phyloP scores from a whole-genome alignment of 306 rosid genomes.

The Chamaecrista fasciculata region DNA sequence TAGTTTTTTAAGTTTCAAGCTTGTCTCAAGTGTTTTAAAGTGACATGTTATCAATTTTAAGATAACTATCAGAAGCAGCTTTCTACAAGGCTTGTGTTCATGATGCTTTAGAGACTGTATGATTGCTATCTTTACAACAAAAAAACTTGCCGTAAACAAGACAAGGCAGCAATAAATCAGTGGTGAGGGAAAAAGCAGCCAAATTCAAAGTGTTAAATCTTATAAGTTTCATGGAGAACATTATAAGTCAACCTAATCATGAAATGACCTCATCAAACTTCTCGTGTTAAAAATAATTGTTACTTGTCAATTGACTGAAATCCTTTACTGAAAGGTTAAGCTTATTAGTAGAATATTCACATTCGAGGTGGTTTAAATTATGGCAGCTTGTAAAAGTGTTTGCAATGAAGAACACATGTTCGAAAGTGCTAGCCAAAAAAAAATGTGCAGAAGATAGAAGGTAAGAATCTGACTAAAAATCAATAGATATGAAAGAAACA shows the following conservation, averaged over 20 bases:
- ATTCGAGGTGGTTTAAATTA: not conserved
- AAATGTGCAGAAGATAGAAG: not conserved
- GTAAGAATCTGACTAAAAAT: not conserved
- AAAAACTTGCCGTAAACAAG: not conserved
- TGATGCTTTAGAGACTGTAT: not conserved
- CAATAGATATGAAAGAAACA: not conserved
- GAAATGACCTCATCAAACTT: not conserved
- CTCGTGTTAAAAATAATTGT: not conserved
- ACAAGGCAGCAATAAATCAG: not conserved
- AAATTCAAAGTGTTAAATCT: not conserved
- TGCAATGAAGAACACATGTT: not conserved
- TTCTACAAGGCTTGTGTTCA: not conserved
- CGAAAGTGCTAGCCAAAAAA: not conserved
- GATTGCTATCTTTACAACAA: not conserved
- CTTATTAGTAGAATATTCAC: not conserved
- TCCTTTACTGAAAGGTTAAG: not conserved
- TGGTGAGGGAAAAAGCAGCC: not conserved
- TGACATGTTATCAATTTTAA: not conserved
- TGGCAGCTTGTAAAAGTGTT: not conserved
- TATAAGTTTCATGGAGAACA: not conserved
- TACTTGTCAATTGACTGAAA: not conserved
- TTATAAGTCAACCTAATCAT: not conserved
- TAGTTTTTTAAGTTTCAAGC: not conserved
- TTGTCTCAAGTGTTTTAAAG: not conserved
- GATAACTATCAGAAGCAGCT: not conserved